A percentile compares a stretch with the other conserved stretches of the same genome.
Conservation (phyloP, 23 red algal genomes). For the Gracilaria vermiculophylla region DNA sequence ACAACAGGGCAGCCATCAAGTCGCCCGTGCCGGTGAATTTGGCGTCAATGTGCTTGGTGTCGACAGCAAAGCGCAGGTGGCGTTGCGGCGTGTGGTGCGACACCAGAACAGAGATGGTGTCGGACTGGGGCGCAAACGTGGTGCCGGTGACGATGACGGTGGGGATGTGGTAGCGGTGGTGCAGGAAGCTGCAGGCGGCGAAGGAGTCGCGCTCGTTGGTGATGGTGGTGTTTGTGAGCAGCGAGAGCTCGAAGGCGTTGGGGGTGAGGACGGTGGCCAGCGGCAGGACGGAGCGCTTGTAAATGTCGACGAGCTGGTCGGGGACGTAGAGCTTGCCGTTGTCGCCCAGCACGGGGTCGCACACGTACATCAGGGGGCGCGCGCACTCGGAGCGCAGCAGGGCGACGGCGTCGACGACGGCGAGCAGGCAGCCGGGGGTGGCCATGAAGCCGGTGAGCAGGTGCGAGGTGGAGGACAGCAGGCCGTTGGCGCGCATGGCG, state of each 20-base stretch:
- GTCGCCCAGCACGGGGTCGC: constrained; percentile 97
- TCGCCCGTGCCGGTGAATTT: constrained; percentile 92
- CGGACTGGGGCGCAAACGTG: neutral
- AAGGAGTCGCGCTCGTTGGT: constrained; percentile 23
- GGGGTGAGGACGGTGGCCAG: constrained; percentile 81
- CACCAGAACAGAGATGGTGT: constrained; percentile 58
- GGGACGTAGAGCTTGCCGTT: constrained; percentile 87
- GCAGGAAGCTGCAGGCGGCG: constrained; percentile 53
- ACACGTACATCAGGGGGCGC: constrained; percentile 63
- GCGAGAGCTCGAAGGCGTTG: constrained; percentile 89
- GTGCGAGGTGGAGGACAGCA: constrained; percentile 69
- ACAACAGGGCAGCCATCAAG: constrained; percentile 81
- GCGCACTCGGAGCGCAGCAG: neutral
- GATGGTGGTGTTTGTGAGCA: constrained; percentile 55
- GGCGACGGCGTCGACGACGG: constrained; percentile 51
- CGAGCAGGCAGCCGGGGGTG: constrained; percentile 28
- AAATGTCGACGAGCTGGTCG: constrained; percentile 64
- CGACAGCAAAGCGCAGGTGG: constrained; percentile 36
- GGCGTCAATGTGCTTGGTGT: constrained; percentile 47
- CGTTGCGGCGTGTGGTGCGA: neutral
- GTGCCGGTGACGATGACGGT: constrained; percentile 73
- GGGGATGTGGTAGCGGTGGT: constrained; percentile 36
- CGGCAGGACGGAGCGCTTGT: constrained; percentile 49
- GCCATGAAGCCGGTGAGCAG: constrained; percentile 89
- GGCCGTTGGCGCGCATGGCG: constrained; percentile 75